phyloP scores from a whole-genome alignment of 2,329 filamentous ascomycete genomes.

The Endothia cerciana region DNA sequence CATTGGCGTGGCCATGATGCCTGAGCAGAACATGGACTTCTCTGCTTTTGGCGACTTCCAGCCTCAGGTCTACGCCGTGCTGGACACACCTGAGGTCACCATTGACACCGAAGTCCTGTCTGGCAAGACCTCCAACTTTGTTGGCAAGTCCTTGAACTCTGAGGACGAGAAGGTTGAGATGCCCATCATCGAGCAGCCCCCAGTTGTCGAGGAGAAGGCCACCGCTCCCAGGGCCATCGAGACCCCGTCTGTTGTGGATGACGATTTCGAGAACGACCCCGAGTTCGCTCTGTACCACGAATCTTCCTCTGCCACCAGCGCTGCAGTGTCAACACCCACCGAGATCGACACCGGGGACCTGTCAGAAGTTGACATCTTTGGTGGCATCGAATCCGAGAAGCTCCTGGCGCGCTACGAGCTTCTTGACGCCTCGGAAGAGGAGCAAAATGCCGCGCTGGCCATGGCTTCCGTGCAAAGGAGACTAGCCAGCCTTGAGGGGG shows the following conservation, averaged over 20 bases:
- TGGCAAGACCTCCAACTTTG: conserved; percentile 67
- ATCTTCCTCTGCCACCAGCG: conserved; percentile 35
- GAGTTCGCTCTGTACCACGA: conserved; percentile 65
- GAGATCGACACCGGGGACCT: conserved; percentile 50
- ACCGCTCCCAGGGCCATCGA: conserved; percentile 36
- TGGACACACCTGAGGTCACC: conserved; percentile 66
- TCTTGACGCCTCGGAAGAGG: conserved; percentile 60
- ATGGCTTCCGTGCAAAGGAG: conserved; percentile 57
- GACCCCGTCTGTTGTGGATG: conserved; percentile 44
- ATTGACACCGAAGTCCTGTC: conserved; percentile 68
- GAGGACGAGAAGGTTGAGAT: conserved; percentile 62
- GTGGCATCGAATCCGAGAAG: conserved; percentile 67
- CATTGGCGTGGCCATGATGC: conserved; percentile 81
- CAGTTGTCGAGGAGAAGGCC: conserved; percentile 42
- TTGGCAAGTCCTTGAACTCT: conserved; percentile 48
- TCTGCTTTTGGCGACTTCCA: conserved; percentile 70
- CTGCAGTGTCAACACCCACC: conserved; percentile 35
- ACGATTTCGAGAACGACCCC: conserved; percentile 65
- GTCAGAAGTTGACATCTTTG: conserved; percentile 49
- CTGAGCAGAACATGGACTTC: conserved; percentile 77
- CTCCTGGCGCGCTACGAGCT: conserved; percentile 64
- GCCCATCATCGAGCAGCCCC: conserved; percentile 51
- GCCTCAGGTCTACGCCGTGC: conserved; percentile 73
- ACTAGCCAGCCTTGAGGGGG: conserved; percentile 44
- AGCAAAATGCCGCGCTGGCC: conserved; percentile 47